Evolutionary conservation across 345 rosid genomes (phyloP), one percentile per base, ranked within the genome.

Genomic region (Laguncularia racemosa): DNA sequence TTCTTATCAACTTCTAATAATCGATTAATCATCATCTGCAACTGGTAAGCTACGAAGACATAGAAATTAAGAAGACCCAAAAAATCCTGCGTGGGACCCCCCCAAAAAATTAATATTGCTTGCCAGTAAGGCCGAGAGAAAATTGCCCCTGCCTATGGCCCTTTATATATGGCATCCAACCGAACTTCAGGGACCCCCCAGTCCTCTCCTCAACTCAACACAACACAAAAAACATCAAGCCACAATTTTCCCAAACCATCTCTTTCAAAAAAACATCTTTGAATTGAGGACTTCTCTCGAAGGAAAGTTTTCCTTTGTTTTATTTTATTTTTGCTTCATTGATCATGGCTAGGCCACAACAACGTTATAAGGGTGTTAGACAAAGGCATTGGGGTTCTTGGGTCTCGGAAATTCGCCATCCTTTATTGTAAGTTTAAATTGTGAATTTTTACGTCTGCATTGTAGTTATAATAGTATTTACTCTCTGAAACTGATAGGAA

Each of bases 331-430:
- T 47, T 12, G 72, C 2, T 47, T 14, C 65, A 79, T 93, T 96
- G 97, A 52, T 14, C 63, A 79, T 93, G 99, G 97, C 96, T 55
- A 76, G 99, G 58, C 99, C 90, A 3, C 99, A 93, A 62, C 99
- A 93, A 67, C 79, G 99, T 18, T 93, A 85, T 57, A 82, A 97
- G 17, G 99, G 99, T 13, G 99, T 93, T 26, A 79, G 99, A 59
- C 99, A 93, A 45, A 82, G 99, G 75, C 99, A 93, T 65, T 93
- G 97, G 99, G 99, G 99, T 14, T 93, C 99, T 44, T 93, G 99
- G 99, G 99, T 93, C 10, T 93, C 99, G 21, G 99, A 93, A 68
- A 93, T 93, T 63, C 99, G 97, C 20, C 99, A 93, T 52, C 99
- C 99, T 52, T 63, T 93, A 58, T 56, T 93, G 99, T 93, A 78